These are phyloP conservation scores for Friedmanniomyces endolithicus DNA, from an alignment of 495 filamentous ascomycete genomes.

Conservation along the genomic window DNA sequence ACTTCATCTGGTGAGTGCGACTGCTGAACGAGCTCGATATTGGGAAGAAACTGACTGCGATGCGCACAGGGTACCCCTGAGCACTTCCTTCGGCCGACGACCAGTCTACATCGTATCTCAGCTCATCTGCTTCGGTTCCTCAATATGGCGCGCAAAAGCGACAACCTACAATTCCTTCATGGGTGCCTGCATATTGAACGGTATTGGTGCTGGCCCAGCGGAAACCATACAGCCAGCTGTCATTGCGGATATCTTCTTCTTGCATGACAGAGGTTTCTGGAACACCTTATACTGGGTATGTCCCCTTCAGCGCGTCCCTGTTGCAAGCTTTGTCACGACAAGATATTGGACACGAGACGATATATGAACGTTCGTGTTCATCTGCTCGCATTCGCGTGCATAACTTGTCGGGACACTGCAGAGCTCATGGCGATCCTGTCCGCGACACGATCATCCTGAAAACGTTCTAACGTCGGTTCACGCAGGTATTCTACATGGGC, in stretches of 20 bases:
- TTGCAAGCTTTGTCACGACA: too few relatives aligned
- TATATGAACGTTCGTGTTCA: too few relatives aligned
- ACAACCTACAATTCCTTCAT: constrained; percentile 48
- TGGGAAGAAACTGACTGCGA: neutral
- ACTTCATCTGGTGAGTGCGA: constrained; percentile 38
- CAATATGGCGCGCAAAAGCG: constrained; percentile 48
- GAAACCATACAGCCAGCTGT: constrained; percentile 51
- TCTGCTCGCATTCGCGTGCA: too few relatives aligned
- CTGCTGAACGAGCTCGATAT: neutral
- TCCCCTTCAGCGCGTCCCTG: neutral
- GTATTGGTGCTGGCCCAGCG: constrained; percentile 45
- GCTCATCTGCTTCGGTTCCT: constrained; percentile 42
- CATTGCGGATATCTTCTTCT: constrained; percentile 54
- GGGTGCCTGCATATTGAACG: constrained; percentile 44
- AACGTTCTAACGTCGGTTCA: neutral
- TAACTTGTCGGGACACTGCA: too few relatives aligned
- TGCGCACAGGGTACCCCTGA: constrained; percentile 43
- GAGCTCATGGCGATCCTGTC: neutral
- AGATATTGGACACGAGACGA: too few relatives aligned
- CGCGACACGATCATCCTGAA: neutral
- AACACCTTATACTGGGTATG: constrained; percentile 52
- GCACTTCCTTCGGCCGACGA: constrained; percentile 45
- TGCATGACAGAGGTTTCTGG: constrained; percentile 53
- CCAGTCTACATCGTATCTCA: constrained; percentile 46
- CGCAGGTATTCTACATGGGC: constrained; percentile 20